A percentile compares a stretch with the other conserved stretches of the same genome.
Conservation (phyloP, 1,139 yeast genomes). For the Magnusiomyces clavatus region DNA sequence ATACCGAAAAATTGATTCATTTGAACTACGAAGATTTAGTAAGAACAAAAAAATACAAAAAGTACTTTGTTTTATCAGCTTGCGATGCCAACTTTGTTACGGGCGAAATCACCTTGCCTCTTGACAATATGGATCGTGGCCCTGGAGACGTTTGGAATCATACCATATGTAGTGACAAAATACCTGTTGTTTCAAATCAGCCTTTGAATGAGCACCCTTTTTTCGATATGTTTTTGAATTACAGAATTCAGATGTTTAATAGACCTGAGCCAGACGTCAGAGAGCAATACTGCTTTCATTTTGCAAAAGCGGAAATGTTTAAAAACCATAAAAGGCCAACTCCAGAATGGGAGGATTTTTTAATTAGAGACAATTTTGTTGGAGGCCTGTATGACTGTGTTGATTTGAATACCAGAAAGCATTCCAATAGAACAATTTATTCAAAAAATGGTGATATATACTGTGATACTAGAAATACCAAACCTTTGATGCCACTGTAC, state of each 20-base stretch:
- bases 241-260: background rate
- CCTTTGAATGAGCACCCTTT: background rate
- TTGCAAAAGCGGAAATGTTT: slow-evolving; percentile 1
- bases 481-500: slow-evolving; percentile 1
- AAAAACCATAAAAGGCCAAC: background rate
- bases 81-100: slow-evolving; percentile 3
- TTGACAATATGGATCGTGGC: background rate
- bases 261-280: slow-evolving; percentile 3
- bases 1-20: background rate
- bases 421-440: background rate
- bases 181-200: background rate
- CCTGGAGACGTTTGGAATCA: slow-evolving; percentile 1
- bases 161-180: slow-evolving; percentile 2
- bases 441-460: background rate
- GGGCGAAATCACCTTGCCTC: background rate
- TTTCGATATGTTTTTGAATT: slow-evolving; percentile 3
- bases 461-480: background rate
- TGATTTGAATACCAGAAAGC: background rate
- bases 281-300: slow-evolving; percentile 3
- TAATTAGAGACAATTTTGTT: background rate
- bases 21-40: background rate
- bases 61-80: background rate
- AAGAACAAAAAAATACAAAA: background rate
- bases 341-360: slow-evolving; percentile 1
- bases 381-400: slow-evolving; percentile 1